A percentile compares a stretch with the other conserved stretches of the same genome.
phyloP scores from a whole-genome alignment of 2,329 filamentous ascomycete species.

The Penicillium hesseltinei region DNA sequence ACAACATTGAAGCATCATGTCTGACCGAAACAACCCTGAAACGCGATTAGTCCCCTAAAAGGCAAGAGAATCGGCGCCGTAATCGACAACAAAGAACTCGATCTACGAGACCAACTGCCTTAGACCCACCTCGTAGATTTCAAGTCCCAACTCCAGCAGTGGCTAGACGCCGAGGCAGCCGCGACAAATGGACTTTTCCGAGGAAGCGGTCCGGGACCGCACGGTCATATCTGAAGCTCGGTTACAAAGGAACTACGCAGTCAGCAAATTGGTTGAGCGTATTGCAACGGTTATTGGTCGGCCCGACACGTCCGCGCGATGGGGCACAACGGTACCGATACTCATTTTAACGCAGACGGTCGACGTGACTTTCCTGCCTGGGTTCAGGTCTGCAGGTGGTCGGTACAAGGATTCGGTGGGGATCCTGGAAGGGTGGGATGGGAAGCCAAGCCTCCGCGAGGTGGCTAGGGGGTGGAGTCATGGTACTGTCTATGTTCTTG shows the following conservation, averaged over 20 bases:
- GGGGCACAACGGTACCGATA: constrained; percentile 31
- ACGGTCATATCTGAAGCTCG: constrained; percentile 41
- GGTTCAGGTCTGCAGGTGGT: constrained; percentile 25
- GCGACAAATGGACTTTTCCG: constrained; percentile 19
- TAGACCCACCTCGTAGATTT: constrained; percentile 35
- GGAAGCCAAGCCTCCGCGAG: constrained; percentile 17
- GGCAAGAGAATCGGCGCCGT: constrained; percentile 32
- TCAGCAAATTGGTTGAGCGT: constrained; percentile 28
- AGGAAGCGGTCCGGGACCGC: constrained; percentile 26
- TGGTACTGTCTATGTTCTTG: constrained; percentile 39
- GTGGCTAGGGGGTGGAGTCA: constrained; percentile 33
- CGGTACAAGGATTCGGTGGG: constrained; percentile 37
- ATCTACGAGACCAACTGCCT: constrained; percentile 25
- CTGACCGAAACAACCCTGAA: background rate
- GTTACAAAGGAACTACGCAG: constrained; percentile 28
- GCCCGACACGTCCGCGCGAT: constrained; percentile 30
- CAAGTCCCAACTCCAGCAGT: constrained; percentile 37
- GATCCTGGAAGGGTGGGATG: constrained; percentile 38
- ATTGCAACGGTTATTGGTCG: constrained; percentile 36
- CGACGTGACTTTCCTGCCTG: constrained; percentile 43
- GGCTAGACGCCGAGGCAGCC: constrained; percentile 35
- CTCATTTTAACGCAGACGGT: constrained; percentile 39
- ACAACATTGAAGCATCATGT: background rate
- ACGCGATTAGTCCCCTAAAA: background rate
- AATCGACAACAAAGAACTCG: constrained; percentile 35